Evolutionary conservation across 2,329 filamentous ascomycete species (phyloP).

Genomic region (Verticillium zaregamsianum): DNA sequence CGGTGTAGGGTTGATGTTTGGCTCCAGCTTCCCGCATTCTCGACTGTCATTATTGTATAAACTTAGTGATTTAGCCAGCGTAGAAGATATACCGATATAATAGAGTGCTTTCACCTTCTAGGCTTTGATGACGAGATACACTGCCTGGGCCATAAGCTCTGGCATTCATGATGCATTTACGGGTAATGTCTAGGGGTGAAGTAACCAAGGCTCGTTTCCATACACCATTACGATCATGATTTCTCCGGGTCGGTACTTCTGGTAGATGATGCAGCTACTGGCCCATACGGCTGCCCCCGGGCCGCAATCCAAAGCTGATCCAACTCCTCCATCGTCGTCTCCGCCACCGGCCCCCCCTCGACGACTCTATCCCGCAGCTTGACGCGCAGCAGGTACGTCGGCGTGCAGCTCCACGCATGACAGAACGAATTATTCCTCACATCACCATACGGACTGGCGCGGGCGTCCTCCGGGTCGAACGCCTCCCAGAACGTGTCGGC

Average conservation of each 20-base stretch:
- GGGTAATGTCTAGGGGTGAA: no score
- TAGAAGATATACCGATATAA: no score
- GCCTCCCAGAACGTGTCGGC: slow-evolving; percentile 29
- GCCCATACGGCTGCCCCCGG: no score
- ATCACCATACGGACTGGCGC: slow-evolving; percentile 25
- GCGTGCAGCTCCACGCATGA: slow-evolving; percentile 28
- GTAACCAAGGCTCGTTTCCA: no score
- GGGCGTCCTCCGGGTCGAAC: slow-evolving; percentile 20
- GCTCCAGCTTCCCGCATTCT: not conserved
- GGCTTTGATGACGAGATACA: no score
- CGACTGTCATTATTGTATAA: not conserved
- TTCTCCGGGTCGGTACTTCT: no score
- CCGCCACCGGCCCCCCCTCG: not conserved
- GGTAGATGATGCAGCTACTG: no score
- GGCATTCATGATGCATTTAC: no score
- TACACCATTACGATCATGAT: no score
- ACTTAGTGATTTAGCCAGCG: no score
- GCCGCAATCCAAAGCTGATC: not conserved
- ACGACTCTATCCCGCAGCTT: slow-evolving; percentile 1
- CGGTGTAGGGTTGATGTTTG: not conserved
- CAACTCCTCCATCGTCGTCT: not conserved
- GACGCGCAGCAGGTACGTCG: slow-evolving; percentile 19
- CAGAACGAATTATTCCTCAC: slow-evolving; percentile 27
- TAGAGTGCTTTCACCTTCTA: no score
- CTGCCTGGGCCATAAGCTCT: no score